These are phyloP conservation scores for Paecilomyces niveus DNA, from an alignment of 2,329 filamentous ascomycete species.

Conservation along the genomic window DNA sequence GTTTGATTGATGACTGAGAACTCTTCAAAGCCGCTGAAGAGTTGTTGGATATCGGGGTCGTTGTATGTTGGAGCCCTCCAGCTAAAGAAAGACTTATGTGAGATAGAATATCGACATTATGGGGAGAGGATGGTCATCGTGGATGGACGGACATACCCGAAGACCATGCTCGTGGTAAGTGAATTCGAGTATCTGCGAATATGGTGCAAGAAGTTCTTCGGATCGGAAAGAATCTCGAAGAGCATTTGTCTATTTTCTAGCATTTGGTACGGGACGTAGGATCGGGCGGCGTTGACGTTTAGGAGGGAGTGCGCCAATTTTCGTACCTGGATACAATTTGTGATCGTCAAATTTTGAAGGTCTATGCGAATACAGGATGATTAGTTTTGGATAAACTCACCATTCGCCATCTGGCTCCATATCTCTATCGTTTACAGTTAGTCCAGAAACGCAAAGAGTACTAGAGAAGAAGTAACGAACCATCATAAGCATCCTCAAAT, in stretches of 20 bases:
- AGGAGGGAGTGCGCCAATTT: slow-evolving; percentile 40
- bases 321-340: slow-evolving; percentile 13
- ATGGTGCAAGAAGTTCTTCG: slow-evolving; percentile 37
- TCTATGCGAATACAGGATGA: background rate
- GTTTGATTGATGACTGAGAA: slow-evolving; percentile 38
- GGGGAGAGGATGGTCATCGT: background rate
- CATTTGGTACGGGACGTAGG: slow-evolving; percentile 50
- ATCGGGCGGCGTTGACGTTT: slow-evolving; percentile 39
- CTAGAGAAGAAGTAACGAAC: slow-evolving; percentile 1
- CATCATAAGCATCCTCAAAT: slow-evolving; percentile 25
- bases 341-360: background rate
- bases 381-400: slow-evolving; percentile 1
- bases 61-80: slow-evolving; percentile 36
- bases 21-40: slow-evolving; percentile 37
- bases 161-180: slow-evolving; percentile 45
- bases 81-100: slow-evolving; percentile 7
- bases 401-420: slow-evolving; percentile 20
- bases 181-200: slow-evolving; percentile 44
- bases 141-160: slow-evolving; percentile 16
- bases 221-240: slow-evolving; percentile 39
- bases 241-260: slow-evolving; percentile 50
- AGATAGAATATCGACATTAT: background rate
- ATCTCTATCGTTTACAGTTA: slow-evolving; percentile 9
- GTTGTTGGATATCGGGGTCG: slow-evolving; percentile 36
- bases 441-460: background rate